Evolutionary conservation across 345 rosid genomes (phyloP).

Genomic region (Eucalyptus brandiana): DNA sequence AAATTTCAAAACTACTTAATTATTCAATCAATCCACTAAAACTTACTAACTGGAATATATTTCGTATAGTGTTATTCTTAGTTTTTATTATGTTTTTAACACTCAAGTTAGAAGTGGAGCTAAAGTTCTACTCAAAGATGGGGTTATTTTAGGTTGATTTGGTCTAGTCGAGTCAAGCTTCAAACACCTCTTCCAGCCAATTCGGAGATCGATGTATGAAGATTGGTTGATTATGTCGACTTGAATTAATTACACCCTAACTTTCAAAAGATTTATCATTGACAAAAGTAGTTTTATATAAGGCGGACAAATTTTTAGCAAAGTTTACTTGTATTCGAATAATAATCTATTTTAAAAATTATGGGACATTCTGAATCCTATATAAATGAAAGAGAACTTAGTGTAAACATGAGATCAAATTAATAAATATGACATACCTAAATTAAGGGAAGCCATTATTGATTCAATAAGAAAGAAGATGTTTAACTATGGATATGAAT

Average conservation of each 20-base stretch:
- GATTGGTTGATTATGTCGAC: neutral
- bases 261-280: neutral
- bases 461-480: too few relatives aligned
- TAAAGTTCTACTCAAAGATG: neutral
- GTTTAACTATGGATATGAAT: too few relatives aligned
- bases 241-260: neutral
- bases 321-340: neutral
- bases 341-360: neutral
- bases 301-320: neutral
- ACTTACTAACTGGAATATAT: neutral
- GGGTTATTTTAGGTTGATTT: neutral
- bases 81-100: neutral
- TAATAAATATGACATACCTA: rapidly evolving
- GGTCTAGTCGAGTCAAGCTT: neutral
- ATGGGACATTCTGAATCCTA: rapidly evolving
- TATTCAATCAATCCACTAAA: neutral
- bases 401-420: neutral
- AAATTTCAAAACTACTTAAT: neutral
- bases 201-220: neutral
- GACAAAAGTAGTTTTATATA: neutral
- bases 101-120: neutral
- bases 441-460: too few relatives aligned
- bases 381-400: neutral
- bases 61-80: neutral
- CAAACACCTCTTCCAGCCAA: neutral